These are phyloP conservation scores for Immersiporthe knoxdaviesiana DNA, from an alignment of 2,329 filamentous ascomycete genomes.

Conservation along the genomic window DNA sequence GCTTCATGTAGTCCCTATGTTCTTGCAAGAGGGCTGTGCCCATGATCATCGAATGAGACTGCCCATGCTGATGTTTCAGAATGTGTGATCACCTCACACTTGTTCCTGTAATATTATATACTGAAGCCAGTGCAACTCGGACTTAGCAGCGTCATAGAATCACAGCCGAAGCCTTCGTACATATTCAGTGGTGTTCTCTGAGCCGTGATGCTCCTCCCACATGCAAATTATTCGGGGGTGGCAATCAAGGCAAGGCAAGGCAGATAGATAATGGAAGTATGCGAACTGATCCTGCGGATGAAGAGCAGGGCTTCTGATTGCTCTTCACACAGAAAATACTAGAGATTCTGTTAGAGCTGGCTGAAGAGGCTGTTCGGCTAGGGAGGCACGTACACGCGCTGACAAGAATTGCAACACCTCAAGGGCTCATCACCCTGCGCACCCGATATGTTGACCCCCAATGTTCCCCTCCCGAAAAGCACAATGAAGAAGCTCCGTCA, in stretches of 20 bases:
- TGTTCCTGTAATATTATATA: not conserved
- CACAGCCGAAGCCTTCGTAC: no score
- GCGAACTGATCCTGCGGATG: not conserved
- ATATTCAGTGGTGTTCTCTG: no score
- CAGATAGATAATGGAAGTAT: not conserved
- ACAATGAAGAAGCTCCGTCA: no score
- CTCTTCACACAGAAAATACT: not conserved
- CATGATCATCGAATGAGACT: no score
- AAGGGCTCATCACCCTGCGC: not conserved
- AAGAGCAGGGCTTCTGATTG: not conserved
- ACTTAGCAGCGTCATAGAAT: no score
- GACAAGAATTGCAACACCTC: not conserved
- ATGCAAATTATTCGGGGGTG: no score
- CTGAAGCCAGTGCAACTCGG: not conserved
- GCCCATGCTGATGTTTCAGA: not conserved
- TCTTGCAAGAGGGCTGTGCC: not conserved
- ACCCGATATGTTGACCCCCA: not conserved
- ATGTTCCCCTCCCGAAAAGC: not conserved
- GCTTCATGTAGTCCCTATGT: conserved; percentile 29
- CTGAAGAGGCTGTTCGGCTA: not conserved
- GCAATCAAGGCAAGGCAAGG: not conserved
- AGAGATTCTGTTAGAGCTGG: not conserved
- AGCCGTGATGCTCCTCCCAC: no score
- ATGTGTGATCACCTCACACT: no score
- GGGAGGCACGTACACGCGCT: not conserved